Evolutionary conservation across 352 stramenopile species (phyloP).

Genomic region (Globisporangium abappressorium): DNA sequence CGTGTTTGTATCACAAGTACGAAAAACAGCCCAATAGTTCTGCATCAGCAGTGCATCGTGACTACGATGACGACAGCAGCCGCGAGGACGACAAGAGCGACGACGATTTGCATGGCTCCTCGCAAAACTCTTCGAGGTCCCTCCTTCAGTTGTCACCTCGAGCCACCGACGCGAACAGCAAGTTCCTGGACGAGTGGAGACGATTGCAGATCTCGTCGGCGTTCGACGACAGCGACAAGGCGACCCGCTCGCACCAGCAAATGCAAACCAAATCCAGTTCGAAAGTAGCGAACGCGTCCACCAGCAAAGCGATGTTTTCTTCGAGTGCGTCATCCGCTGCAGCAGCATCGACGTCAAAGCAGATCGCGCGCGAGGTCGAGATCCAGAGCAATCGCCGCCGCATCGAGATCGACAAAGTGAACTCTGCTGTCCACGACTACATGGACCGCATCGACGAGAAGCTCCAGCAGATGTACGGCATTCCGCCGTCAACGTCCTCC

Average conservation of each 20-base stretch:
- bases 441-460: slow-evolving; percentile 84
- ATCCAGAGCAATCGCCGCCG: slow-evolving; percentile 25
- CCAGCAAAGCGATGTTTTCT: background rate
- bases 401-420: slow-evolving; percentile 69
- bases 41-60: background rate
- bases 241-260: background rate
- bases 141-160: slow-evolving; percentile 4
- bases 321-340: background rate
- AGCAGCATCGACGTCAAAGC: slow-evolving; percentile 4
- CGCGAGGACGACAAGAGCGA: background rate
- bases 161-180: slow-evolving; percentile 9
- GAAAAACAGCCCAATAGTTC: background rate
- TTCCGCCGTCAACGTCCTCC: slow-evolving; percentile 37
- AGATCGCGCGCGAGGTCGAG: slow-evolving; percentile 11
- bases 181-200: slow-evolving; percentile 18
- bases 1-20: slow-evolving; percentile 20
- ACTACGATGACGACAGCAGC: background rate
- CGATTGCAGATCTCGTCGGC: slow-evolving; percentile 10
- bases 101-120: background rate
- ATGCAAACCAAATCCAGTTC: background rate
- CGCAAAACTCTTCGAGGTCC: background rate
- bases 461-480: slow-evolving; percentile 75
- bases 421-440: slow-evolving; percentile 69
- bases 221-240: slow-evolving; percentile 9
- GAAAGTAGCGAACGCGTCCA: background rate